Base-by-base conservation (phyloP, 1,139 yeast species). In the Suzukiozyma palmioleophila region DNA sequence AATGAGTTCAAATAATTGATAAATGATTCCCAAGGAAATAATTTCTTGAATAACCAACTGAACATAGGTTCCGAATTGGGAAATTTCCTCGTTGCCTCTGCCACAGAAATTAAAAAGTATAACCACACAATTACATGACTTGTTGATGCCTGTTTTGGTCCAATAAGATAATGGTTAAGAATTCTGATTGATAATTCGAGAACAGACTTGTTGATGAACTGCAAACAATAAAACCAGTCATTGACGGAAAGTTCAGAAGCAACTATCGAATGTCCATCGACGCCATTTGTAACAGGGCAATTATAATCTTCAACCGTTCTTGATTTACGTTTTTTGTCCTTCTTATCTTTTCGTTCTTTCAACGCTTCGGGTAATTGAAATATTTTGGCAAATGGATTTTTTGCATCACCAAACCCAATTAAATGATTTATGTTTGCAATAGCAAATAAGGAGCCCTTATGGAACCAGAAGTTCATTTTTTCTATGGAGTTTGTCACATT, bases 91-190 rank as follows among this genome's bases (percentile, higher is more conserved):
- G 72, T 56, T n/a, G 84, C 81, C 45, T 77, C 73, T 5, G 84
- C 84, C 22, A 82, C 66, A 2, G 89, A 69, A 9, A 81, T 65
- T 21, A 84, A 57, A 50, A 82, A 84, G 52, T 84, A 83, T 14
- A 82, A 61, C 85, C 88, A 83, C 3, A 85, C 83, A 29, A 83
- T 69, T 2, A 79, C 70, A 63, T 84, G 90, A 7, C 87, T 79
- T 3, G 84, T 69, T 2, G 86, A 79, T 7, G 88, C 77, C 48
- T 81, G 81, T 35, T 78, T 64, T 3, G 92, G 90, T 1, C 92
- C 92, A 41, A 74, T 67, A 32, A 83, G 60, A 52, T 83, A 84
- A 45, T 80, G 82, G 45, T 71, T 73, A 36, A 84, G 57, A 51
- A 84, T 84, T 42, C 83, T 69, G 63, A 82, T 73, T 15, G 85